phyloP scores from a whole-genome alignment of 2,329 filamentous ascomycete species.

The Sclerotinia trifoliorum region DNA sequence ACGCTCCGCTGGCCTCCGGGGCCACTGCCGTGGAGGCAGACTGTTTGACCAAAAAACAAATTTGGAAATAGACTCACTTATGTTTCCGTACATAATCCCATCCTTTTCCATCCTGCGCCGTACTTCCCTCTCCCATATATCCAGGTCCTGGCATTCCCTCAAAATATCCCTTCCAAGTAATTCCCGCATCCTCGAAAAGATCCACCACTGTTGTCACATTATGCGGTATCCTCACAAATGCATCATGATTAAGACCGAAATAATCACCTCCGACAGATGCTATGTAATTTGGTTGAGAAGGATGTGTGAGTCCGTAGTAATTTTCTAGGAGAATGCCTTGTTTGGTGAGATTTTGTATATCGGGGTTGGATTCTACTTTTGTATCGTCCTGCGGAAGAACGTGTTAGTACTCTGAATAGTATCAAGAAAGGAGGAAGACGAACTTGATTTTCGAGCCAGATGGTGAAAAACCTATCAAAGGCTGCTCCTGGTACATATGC shows the following conservation, averaged over 20 bases:
- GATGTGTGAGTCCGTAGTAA: constrained; percentile 49
- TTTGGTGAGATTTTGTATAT: constrained; percentile 44
- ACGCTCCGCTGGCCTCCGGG: constrained; percentile 9
- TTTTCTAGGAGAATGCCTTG: constrained; percentile 47
- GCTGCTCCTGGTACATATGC: constrained; percentile 47
- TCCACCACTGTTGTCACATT: constrained; percentile 50
- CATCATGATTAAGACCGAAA: constrained; percentile 50
- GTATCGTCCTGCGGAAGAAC: constrained; percentile 44
- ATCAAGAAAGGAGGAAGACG: background rate
- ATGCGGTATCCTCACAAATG: constrained; percentile 44
- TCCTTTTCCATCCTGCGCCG: constrained; percentile 37
- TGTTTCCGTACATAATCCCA: constrained; percentile 42
- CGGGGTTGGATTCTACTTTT: constrained; percentile 44
- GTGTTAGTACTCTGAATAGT: background rate
- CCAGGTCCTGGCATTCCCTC: constrained; percentile 48
- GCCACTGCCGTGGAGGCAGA: constrained; percentile 20
- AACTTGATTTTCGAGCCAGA: constrained; percentile 62
- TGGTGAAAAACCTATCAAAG: constrained; percentile 59
- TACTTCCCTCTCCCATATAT: constrained; percentile 47
- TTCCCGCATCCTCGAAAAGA: constrained; percentile 44
- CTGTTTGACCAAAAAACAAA: background rate
- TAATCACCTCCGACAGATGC: constrained; percentile 49
- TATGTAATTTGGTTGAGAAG: constrained; percentile 50
- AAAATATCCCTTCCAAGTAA: constrained; percentile 49
- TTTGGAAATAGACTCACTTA: constrained; percentile 32